These are phyloP conservation scores for Xylaria sp. DNA, from an alignment of 2,329 filamentous ascomycete species.

Conservation along the genomic window DNA sequence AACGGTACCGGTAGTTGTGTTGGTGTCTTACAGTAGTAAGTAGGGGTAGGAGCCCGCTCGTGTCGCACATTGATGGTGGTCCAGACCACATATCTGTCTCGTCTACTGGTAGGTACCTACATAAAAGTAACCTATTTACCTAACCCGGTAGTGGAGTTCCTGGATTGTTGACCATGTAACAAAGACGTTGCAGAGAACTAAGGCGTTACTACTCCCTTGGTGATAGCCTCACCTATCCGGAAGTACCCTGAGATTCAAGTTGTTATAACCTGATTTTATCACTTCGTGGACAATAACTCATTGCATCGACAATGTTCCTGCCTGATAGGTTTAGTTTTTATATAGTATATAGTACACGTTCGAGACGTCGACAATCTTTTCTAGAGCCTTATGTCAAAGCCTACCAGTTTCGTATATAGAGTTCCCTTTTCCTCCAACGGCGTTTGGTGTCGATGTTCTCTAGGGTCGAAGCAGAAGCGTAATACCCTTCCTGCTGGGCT, in stretches of 20 bases:
- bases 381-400: not conserved
- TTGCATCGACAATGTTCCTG: not conserved
- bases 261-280: not conserved
- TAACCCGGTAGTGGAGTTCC: not conserved
- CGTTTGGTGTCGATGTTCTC: too few species aligned
- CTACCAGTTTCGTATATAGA: not conserved
- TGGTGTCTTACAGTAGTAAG: slow-evolving; percentile 11
- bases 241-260: not conserved
- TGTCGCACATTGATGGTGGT: slow-evolving; percentile 33
- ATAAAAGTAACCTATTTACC: not conserved
- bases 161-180: not conserved
- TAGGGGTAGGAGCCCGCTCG: slow-evolving; percentile 6
- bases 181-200: not conserved
- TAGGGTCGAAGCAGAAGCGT: too few species aligned
- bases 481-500: too few species aligned
- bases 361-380: not conserved
- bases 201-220: not conserved
- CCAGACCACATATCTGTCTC: not conserved
- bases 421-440: not conserved
- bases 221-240: not conserved
- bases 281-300: not conserved
- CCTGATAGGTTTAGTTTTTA: not conserved
- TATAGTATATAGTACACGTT: not conserved
- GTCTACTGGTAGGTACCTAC: not conserved
- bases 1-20: slow-evolving; percentile 23